These are phyloP conservation scores for Fragosphaeria purpurea DNA, from an alignment of 2,329 filamentous ascomycete genomes.

Conservation along the genomic window DNA sequence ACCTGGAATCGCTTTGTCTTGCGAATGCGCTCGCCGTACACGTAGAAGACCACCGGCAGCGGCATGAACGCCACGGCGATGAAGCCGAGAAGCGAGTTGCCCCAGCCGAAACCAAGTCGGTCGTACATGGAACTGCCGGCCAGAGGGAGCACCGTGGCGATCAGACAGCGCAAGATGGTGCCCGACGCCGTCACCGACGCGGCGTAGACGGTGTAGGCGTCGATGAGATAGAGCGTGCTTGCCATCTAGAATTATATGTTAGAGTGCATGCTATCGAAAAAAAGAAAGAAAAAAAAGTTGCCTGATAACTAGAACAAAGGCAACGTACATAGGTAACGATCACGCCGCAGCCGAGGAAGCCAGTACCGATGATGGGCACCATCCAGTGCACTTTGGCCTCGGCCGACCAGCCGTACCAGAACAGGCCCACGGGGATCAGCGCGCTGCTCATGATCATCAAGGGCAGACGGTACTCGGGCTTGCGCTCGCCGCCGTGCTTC, in stretches of 20 bases:
- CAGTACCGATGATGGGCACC: constrained; percentile 39
- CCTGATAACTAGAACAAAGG: neutral
- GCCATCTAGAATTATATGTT: constrained; percentile 17
- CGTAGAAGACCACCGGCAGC: constrained; percentile 27
- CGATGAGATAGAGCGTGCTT: constrained; percentile 44
- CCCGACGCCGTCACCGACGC: constrained; percentile 51
- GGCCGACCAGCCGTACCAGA: constrained; percentile 43
- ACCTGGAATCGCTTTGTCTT: constrained; percentile 5
- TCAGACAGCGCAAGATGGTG: constrained; percentile 42
- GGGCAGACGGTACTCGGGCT: constrained; percentile 49
- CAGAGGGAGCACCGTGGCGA: constrained; percentile 48
- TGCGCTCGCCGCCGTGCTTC: constrained; percentile 38
- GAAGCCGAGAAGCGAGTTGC: constrained; percentile 30
- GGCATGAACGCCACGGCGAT: constrained; percentile 27
- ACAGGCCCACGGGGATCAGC: constrained; percentile 35
- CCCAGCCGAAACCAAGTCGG: constrained; percentile 32
- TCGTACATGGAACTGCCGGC: constrained; percentile 47
- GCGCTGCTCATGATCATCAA: constrained; percentile 46
- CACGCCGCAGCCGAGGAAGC: constrained; percentile 26
- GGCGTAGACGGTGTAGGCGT: constrained; percentile 46
- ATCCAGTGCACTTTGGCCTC: constrained; percentile 40
- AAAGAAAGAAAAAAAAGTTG: too few species aligned
- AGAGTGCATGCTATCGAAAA: too few species aligned
- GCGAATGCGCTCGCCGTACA: constrained; percentile 27
- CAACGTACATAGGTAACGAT: constrained; percentile 13